A percentile compares a stretch with the other conserved stretches of the same genome.
These are phyloP conservation scores for Knoxia roxburghii DNA, from an alignment of 257 asterid species.

Conservation along the genomic window DNA sequence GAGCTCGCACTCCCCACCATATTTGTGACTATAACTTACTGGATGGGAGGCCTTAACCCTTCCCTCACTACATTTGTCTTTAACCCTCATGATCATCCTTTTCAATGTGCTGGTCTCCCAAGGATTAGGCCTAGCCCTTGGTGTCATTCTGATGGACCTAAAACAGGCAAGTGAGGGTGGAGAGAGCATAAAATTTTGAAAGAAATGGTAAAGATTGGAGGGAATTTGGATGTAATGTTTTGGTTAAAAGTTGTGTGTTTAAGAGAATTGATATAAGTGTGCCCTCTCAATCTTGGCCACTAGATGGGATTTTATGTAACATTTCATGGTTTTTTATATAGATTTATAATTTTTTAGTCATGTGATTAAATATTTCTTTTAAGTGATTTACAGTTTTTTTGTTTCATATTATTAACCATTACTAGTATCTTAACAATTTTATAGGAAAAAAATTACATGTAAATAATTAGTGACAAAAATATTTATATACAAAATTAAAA, in stretches of 20 bases:
- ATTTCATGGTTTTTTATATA: no score
- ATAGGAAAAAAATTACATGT: no score
- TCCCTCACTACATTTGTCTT: slow-evolving; percentile 43
- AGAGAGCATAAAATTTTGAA: slow-evolving; percentile 31
- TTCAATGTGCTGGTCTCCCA: slow-evolving; percentile 74
- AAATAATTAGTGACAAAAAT: no score
- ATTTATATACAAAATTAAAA: no score
- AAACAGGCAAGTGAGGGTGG: slow-evolving; percentile 50
- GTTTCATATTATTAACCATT: no score
- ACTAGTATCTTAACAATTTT: no score
- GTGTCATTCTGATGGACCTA: slow-evolving; percentile 70
- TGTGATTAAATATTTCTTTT: no score
- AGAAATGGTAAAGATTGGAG: slow-evolving; percentile 29
- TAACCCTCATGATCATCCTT: slow-evolving; percentile 53
- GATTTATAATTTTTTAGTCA: no score
- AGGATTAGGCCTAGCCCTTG: slow-evolving; percentile 82
- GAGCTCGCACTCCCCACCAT: slow-evolving; percentile 78
- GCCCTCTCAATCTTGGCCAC: no score
- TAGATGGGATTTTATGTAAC: no score
- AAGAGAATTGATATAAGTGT: slow-evolving; percentile 53
- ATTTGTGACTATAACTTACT: slow-evolving; percentile 54
- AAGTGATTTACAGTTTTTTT: no score
- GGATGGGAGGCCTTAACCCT: slow-evolving; percentile 88
- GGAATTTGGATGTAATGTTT: slow-evolving; percentile 44
- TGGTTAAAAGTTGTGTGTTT: slow-evolving; percentile 58